Base-by-base conservation (phyloP, 1,284 basidiomycete species). In the Peniophora sp. region DNA sequence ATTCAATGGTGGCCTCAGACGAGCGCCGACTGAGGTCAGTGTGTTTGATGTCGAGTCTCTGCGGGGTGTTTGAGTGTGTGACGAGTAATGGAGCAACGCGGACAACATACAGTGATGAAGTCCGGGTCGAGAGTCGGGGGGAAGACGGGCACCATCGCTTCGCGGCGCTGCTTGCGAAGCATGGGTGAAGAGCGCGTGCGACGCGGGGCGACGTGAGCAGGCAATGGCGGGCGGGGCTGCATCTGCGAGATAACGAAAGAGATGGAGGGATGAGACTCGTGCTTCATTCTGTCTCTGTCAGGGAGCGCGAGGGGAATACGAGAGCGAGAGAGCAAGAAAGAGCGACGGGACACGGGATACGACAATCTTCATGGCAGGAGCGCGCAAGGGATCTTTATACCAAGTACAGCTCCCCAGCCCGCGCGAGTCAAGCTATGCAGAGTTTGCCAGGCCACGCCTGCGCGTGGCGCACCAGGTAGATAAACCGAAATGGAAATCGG, bases 1-100 rank as follows among this genome's bases (percentile, higher is more conserved):
- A 56, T 47, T 57, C 55, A 46, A 57, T 54, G 15, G 55, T 57
- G 47, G 56, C 50, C 50, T 52, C 32, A 8, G 39, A 17, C 39
- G 51, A 35, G 51, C 27, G 35, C 42, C 27, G 27, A 43, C 41
- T 32, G 47, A 15, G 15, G 36, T 48, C 6, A 48, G 48, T n/a
- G n/a, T 18, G 41, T 35, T 15, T 23, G 34, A 24, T 32, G 27
- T 20, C 35, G 18, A 9, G 22, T 22, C 5, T 20, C 15, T 20
- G 37, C 37, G 37, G 5, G 6, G 37, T 20, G 15, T n/a, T n/a
- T 41, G n/a, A 41, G 37, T 5, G 15, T n/a, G 15, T n/a, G 37
- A 8, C 15, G 37, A 41, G 18, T 8, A 20, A 8, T 5, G 37
- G n/a, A n/a, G 15, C 15, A 41, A 24, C 45, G 20, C 32, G 47